Evolutionary conservation across 768 basidiomycete species (phyloP), one percentile per base, ranked within the genome.

Genomic region (Pulveroboletus ravenelii): DNA sequence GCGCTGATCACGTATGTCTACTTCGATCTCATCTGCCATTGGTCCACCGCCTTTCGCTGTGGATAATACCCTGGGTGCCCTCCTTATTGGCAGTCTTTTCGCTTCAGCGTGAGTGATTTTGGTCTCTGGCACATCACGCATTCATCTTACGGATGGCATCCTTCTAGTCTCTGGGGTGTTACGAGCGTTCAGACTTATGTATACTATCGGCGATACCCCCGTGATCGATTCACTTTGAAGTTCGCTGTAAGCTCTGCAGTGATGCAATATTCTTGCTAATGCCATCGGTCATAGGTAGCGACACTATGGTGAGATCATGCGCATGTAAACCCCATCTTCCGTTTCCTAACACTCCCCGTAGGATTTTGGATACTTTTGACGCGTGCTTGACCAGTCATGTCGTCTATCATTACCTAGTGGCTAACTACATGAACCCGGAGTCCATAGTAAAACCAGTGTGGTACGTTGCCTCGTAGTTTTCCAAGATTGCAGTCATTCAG

Each of bases 391-490:
- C 75, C 41, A 70, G 70, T 43, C 82, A 84, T 58, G 74, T 80
- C 53, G 68, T 80, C 35, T 85, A 84, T 55, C 72, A 72, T 57
- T 84, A 84, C 55, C 70, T 82, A 45, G 78, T 84, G 38, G 66
- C 60, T 37, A 81, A 84, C 63, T 84, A 74, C 56, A 61, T 76
- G 50, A 76, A 78, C 55, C 74, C 75, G 3, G 6, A 63, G 15
- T 73, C 79, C 3, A 65, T 83, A 17, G 9, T 58, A 13, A 51
- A 55, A 18, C 76, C 77, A 0, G 70, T 78, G 10, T 84, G 82
- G 82, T 62, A 44, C 10, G 61, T 52, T n/a, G n/a, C 27, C 14
- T 17, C 8, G 0, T 20, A n/a, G 5, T 13, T 10, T 10, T 23
- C 10, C 14, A 3, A 10, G 14, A 18, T 27, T 9, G 3, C 30